Percentiles rank a stretch among this genome's conserved stretches.
These are phyloP conservation scores for Fusarium proliferatum DNA, from an alignment of 2,329 filamentous ascomycete species.

Conservation along the genomic window DNA sequence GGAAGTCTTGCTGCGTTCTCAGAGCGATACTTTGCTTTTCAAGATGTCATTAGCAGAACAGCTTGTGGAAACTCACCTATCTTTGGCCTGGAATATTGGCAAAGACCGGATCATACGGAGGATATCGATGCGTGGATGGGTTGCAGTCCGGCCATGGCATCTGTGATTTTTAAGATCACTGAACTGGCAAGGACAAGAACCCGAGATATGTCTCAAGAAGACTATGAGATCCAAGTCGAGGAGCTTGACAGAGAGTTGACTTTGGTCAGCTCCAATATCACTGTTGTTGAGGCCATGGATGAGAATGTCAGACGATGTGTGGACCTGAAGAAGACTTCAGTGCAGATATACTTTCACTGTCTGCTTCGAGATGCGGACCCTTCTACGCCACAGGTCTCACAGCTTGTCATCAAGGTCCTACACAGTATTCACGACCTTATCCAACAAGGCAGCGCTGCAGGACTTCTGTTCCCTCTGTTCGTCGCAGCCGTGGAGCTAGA, in stretches of 20 bases:
- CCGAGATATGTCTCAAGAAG: not conserved
- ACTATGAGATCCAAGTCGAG: constrained; percentile 6
- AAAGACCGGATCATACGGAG: constrained; percentile 27
- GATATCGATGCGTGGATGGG: constrained; percentile 59
- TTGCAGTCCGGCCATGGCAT: constrained; percentile 59
- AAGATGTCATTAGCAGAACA: constrained; percentile 62
- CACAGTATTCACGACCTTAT: constrained; percentile 15
- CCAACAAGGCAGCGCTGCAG: constrained; percentile 32
- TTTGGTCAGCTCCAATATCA: not conserved
- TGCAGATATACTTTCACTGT: constrained; percentile 58
- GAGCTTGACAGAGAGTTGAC: constrained; percentile 21
- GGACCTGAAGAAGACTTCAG: constrained; percentile 53
- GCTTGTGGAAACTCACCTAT: constrained; percentile 59
- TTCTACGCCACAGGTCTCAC: constrained; percentile 36
- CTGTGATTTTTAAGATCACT: constrained; percentile 59
- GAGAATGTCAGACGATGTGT: constrained; percentile 40
- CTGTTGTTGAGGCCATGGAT: not conserved
- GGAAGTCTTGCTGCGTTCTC: constrained; percentile 46
- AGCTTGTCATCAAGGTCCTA: constrained; percentile 20
- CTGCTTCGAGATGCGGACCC: constrained; percentile 57
- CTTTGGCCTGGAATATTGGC: constrained; percentile 61
- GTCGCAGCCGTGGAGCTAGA: constrained; percentile 40
- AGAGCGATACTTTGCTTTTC: constrained; percentile 62
- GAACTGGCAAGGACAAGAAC: constrained; percentile 55
- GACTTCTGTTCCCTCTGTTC: constrained; percentile 36